Percentiles rank a stretch among this genome's conserved stretches.
Evolutionary conservation across 306 rosid genomes (phyloP).

Genomic region (Hylodesmum podocarpum): DNA sequence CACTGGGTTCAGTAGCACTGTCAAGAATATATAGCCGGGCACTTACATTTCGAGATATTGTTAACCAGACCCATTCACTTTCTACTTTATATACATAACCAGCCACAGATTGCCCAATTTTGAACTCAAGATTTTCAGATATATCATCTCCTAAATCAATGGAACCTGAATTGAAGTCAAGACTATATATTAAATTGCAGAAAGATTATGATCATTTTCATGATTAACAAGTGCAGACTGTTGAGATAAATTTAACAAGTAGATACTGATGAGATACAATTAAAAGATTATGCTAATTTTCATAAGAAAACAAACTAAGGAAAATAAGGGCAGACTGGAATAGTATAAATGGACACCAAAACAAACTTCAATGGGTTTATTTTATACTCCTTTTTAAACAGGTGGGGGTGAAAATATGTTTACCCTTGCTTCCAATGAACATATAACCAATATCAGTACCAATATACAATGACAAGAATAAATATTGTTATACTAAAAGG

Average conservation of each 20-base stretch:
- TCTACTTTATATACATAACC: slow-evolving; percentile 85
- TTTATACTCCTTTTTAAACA: slow-evolving; percentile 3
- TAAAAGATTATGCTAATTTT: slow-evolving; percentile 3
- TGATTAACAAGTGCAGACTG: neutral
- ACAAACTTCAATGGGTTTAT: neutral
- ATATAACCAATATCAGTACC: neutral
- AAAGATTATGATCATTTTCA: neutral
- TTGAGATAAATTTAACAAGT: neutral
- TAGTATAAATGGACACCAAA: slow-evolving; percentile 11
- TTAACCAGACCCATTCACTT: slow-evolving; percentile 80
- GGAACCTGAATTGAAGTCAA: slow-evolving; percentile 52
- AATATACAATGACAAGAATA: neutral
- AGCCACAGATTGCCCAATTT: slow-evolving; percentile 58
- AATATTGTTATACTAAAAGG: neutral
- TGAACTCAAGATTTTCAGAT: slow-evolving; percentile 46
- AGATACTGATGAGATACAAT: neutral
- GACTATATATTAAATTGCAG: slow-evolving; percentile 11
- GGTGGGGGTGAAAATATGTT: neutral
- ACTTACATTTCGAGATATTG: slow-evolving; percentile 61
- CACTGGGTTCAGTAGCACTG: slow-evolving; percentile 74
- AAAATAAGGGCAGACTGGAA: neutral
- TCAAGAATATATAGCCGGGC: slow-evolving; percentile 83
- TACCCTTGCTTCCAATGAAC: neutral
- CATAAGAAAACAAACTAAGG: neutral
- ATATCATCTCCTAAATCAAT: slow-evolving; percentile 38